Base-by-base conservation (phyloP, 2,329 filamentous ascomycete genomes). In the Fusarium sp. region DNA sequence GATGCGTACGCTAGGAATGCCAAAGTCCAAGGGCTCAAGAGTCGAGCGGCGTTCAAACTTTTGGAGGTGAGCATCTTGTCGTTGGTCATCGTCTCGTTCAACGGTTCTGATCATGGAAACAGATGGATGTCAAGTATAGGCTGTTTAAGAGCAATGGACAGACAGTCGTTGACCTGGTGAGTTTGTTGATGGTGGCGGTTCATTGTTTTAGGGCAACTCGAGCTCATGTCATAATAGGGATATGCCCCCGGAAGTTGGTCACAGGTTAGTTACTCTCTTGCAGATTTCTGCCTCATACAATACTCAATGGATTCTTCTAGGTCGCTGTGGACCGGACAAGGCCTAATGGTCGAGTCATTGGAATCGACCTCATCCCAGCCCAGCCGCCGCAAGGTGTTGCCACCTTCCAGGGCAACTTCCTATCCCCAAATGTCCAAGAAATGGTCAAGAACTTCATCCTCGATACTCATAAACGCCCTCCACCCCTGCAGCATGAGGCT, bases 321-420 rank as follows among this genome's bases (percentile, higher is more conserved):
- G 94, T 98, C 38, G 96, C 96, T 20, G 85, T 93, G 37, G 93
- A 94, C 70, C 89, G 91, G 62, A 97, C 94, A 6, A 88, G 89
- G 70, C 95, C 95, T 0, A 84, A 89, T 54, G 95, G 95, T 10
- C 90, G 93, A 50, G 92, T 99, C 14, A 86, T 99, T 31, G 97
- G 96, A 13, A 96, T 99, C 78, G 96, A 99, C 81, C 89, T 99
- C 61, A 94, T 99, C 74, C 96, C 96, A 6, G 94, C 95, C 0
- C 93, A 96, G 80, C 96, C 97, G 6, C 96, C 96, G 0, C 91
- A 89, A 78, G 96, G 96, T 24, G 95, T 97, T n/a, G 95, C 94
- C 31, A 94, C 94, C 3, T 95, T 99, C 66, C 96, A 99, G 83
- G 96, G 97, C 57, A 94, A 99, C 81, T 98, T 99, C 75, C 86